Percentiles rank a stretch among this genome's conserved stretches.
Evolutionary conservation across 2,329 filamentous ascomycete species (phyloP).

Genomic region (Macroventuria anomochaeta): DNA sequence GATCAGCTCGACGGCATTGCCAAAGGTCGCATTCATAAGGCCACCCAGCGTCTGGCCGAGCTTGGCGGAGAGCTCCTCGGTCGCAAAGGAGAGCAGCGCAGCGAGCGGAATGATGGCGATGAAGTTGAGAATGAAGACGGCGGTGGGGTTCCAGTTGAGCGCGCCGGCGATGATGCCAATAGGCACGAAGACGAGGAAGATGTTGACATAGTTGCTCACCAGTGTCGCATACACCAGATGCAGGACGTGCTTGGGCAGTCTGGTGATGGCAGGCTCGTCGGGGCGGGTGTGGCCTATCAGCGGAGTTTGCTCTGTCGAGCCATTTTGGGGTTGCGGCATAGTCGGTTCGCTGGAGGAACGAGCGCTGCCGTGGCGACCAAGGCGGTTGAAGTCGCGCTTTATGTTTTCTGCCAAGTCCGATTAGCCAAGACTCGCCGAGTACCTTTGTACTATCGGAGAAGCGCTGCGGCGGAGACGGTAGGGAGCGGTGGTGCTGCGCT

Average conservation of each 20-base stretch:
- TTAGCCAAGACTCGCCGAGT: slow-evolving; percentile 34
- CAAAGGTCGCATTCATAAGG: slow-evolving; percentile 77
- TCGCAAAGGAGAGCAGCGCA: slow-evolving; percentile 76
- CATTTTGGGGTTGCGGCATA: slow-evolving; percentile 39
- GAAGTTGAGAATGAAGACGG: slow-evolving; percentile 79
- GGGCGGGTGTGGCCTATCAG: slow-evolving; percentile 33
- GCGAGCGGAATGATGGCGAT: slow-evolving; percentile 80
- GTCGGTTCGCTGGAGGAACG: slow-evolving; percentile 8
- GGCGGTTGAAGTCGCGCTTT: slow-evolving; percentile 42
- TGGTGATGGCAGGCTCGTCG: slow-evolving; percentile 38
- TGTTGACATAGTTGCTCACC: slow-evolving; percentile 67
- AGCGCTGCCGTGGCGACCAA: slow-evolving; percentile 34
- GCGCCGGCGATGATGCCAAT: slow-evolving; percentile 72
- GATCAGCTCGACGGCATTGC: slow-evolving; percentile 81
- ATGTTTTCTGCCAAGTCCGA: slow-evolving; percentile 39
- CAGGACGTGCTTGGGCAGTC: slow-evolving; percentile 40
- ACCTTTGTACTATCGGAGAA: slow-evolving; percentile 8
- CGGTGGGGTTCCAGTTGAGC: slow-evolving; percentile 67
- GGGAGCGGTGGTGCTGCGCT: slow-evolving; percentile 9
- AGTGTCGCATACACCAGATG: slow-evolving; percentile 53
- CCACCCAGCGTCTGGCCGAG: slow-evolving; percentile 77
- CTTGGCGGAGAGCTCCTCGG: slow-evolving; percentile 75
- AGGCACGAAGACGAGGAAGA: slow-evolving; percentile 75
- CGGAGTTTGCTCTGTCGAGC: slow-evolving; percentile 40
- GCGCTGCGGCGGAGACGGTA: slow-evolving; percentile 3